Percentiles rank a stretch among this genome's conserved stretches.
Conservation (phyloP, 345 rosid species). For the Ricinus communis region DNA sequence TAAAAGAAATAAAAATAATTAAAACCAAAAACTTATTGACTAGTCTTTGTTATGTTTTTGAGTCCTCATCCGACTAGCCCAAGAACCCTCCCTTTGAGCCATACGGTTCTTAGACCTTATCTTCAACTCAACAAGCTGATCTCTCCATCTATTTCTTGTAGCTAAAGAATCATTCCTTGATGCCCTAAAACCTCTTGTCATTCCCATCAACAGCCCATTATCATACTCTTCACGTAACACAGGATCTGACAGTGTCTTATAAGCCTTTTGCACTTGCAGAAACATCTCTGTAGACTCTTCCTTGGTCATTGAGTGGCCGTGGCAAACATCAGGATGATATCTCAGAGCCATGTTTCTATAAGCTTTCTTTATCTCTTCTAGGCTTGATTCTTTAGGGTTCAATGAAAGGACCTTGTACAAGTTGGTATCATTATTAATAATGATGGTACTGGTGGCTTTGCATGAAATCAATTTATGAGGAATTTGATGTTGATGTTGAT, state of each 20-base stretch:
- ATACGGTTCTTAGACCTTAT: conserved; percentile 9
- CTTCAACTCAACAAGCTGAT: conserved; percentile 7
- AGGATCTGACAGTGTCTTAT: conserved; percentile 33
- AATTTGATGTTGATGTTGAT: neutral
- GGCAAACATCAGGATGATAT: conserved; percentile 30
- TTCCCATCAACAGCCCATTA: neutral
- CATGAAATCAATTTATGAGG: neutral
- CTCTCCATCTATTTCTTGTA: neutral
- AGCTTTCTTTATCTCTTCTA: conserved; percentile 28
- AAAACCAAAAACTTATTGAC: too few species aligned
- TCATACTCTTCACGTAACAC: conserved; percentile 20
- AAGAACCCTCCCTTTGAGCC: conserved; percentile 18
- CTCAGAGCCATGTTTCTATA: conserved; percentile 20
- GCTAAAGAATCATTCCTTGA: neutral
- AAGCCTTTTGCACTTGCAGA: conserved; percentile 26
- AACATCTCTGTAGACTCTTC: conserved; percentile 32
- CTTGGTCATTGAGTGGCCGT: neutral
- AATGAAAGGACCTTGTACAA: conserved; percentile 29
- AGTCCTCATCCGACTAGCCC: conserved; percentile 13
- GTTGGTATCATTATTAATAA: neutral
- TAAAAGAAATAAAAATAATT: too few species aligned
- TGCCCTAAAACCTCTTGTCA: neutral
- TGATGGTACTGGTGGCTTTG: neutral
- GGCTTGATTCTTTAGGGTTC: conserved; percentile 13
- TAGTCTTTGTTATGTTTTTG: neutral